Conservation (phyloP, 2,329 filamentous ascomycete species). For the Fusarium proliferatum region DNA sequence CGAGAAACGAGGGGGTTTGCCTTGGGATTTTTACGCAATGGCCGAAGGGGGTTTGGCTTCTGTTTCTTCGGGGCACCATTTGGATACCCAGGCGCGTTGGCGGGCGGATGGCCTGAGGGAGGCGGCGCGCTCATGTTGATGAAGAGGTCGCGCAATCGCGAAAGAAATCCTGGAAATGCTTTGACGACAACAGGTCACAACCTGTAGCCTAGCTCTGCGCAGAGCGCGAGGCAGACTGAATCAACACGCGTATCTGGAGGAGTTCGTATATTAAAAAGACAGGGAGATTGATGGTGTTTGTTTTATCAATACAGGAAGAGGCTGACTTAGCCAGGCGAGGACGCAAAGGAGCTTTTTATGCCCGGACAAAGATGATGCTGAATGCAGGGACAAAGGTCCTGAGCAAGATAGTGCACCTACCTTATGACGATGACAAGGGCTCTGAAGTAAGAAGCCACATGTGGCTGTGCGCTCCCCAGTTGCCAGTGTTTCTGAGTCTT, state of each 20-base stretch:
- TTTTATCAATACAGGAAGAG: not conserved
- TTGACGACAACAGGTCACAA: conserved; percentile 25
- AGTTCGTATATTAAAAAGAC: not conserved
- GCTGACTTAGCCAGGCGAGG: not conserved
- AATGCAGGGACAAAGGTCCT: conserved; percentile 30
- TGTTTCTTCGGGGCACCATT: conserved; percentile 48
- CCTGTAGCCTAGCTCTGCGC: conserved; percentile 35
- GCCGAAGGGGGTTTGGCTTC: conserved; percentile 53
- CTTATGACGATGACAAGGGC: conserved; percentile 46
- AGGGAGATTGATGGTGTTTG: not conserved
- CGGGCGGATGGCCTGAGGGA: conserved; percentile 42
- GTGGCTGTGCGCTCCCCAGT: conserved; percentile 31
- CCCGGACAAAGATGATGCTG: conserved; percentile 25
- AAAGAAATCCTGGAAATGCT: not conserved
- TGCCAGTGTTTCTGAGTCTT: not conserved
- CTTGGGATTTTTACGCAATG: conserved; percentile 56
- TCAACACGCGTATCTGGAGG: conserved; percentile 4
- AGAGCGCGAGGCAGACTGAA: conserved; percentile 2
- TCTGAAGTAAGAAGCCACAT: conserved; percentile 12
- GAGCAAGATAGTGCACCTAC: conserved; percentile 8
- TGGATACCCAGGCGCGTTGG: conserved; percentile 47
- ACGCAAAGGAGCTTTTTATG: conserved; percentile 5
- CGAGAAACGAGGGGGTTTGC: conserved; percentile 74
- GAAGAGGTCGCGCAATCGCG: not conserved
- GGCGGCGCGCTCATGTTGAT: conserved; percentile 59